Evolutionary conservation across 1,139 yeast genomes (phyloP), one percentile per base, ranked within the genome.

Genomic region (Yarrowia galli): DNA sequence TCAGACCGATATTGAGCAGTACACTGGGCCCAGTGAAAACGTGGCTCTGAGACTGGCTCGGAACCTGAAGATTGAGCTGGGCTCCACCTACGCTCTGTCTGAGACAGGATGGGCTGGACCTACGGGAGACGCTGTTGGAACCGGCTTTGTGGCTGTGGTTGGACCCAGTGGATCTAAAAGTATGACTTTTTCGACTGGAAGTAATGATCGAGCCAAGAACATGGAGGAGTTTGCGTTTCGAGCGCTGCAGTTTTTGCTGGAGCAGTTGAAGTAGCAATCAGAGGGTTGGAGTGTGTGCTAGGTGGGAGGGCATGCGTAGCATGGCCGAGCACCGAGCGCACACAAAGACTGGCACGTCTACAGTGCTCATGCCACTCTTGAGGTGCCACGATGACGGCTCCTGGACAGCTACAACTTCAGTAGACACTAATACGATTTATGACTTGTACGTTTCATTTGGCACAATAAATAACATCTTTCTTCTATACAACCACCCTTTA

Each of bases 101-200:
- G 97, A 91, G 75, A 89, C 96, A 0, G 97, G 97, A 2, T 89
- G 89, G 81, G 96, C 97, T 0, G 96, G 96, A 0, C 96, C 96
- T 15, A 81, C 88, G 80, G 69, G 51, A 38, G 72, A 71, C 18
- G 65, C 43, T 20, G 71, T 87, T 0, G 97, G 97, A 0, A 83
- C 87, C 0, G 95, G 88, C 0, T 91, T 82, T 74, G 78, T 91
- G 63, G 97, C 92, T 3, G 80, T 91, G 60, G 83, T 87, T 36
- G 91, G 95, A 0, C 92, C 95, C 0, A 75, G 75, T 32, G 86
- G 87, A 9, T 89, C 87, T 70, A 77, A 79, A 3, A 83, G 91
- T 9, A 78, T 82, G 53, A 78, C 79, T n/a, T 77, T 80, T 65
- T 75, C 78, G 65, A 88, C 92, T 0, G 82, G 82, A 0, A 73